Conservation (phyloP, 2,329 filamentous ascomycete species). For the Xylaria sp. region DNA sequence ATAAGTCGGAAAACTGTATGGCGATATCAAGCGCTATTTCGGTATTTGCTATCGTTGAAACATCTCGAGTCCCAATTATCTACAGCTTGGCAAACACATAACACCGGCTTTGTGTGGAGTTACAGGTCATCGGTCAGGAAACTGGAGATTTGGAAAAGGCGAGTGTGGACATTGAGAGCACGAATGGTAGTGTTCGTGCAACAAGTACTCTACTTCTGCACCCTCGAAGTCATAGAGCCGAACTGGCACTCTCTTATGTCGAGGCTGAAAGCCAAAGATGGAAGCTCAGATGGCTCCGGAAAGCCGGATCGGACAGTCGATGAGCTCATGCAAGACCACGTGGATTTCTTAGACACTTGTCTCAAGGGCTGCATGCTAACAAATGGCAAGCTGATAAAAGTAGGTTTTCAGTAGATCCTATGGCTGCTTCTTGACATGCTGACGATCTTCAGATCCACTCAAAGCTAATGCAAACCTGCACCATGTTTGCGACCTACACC, state of each 20-base stretch:
- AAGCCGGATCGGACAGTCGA: conserved; percentile 80
- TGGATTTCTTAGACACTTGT: conserved; percentile 97
- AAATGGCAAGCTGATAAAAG: conserved; percentile 91
- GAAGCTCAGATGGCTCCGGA: conserved; percentile 55
- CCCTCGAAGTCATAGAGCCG: conserved; percentile 95
- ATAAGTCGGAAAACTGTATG: conserved; percentile 97
- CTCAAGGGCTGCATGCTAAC: conserved; percentile 99
- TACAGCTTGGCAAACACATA: conserved; percentile 90
- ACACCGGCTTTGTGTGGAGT: conserved; percentile 81
- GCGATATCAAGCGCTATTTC: conserved; percentile 94
- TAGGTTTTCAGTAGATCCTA: conserved; percentile 56
- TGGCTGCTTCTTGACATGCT: conserved; percentile 34
- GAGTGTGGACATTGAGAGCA: conserved; percentile 89
- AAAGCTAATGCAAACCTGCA: conserved; percentile 96
- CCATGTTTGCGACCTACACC: conserved; percentile 91
- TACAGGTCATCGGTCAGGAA: conserved; percentile 78
- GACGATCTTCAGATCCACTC: conserved; percentile 80
- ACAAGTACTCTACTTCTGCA: conserved; percentile 96
- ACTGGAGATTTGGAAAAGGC: conserved; percentile 91
- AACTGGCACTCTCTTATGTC: conserved; percentile 97
- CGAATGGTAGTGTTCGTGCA: conserved; percentile 98
- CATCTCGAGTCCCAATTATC: conserved; percentile 90
- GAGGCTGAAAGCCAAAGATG: conserved; percentile 74
- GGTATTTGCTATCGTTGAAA: conserved; percentile 88
- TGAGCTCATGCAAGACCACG: conserved; percentile 98